These are phyloP conservation scores for Balakata baccata DNA, from an alignment of 345 rosid species.

Conservation along the genomic window DNA sequence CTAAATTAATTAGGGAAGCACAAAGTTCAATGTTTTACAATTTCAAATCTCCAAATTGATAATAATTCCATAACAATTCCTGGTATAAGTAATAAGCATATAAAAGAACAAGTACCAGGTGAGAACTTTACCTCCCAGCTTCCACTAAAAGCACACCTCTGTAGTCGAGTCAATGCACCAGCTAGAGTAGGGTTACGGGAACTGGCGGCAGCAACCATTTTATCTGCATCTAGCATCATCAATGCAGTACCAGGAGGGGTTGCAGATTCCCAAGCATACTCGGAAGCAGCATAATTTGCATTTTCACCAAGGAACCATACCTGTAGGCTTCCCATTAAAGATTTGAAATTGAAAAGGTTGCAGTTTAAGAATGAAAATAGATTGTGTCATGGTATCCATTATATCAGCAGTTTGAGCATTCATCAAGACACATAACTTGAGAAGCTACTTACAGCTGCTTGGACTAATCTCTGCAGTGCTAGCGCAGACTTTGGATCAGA, in stretches of 20 bases:
- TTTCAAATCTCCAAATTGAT: too few relatives aligned
- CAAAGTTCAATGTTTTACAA: too few relatives aligned
- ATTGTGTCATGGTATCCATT: not conserved
- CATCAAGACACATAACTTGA: conserved; percentile 2
- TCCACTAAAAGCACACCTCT: conserved; percentile 98
- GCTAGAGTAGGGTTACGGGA: conserved; percentile 98
- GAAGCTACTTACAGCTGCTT: conserved; percentile 83
- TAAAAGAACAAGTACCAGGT: conserved; percentile 18
- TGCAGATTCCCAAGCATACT: conserved; percentile 99
- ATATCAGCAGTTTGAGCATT: not conserved
- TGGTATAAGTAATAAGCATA: not conserved
- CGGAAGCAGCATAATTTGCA: conserved; percentile 99
- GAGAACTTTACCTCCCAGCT: conserved; percentile 93
- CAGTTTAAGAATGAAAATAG: not conserved
- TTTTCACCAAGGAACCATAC: conserved; percentile 99
- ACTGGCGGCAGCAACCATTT: conserved; percentile 99
- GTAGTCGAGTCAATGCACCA: conserved; percentile 96
- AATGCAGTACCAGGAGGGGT: conserved; percentile 99
- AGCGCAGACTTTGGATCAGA: conserved; percentile 98
- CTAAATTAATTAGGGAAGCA: too few relatives aligned
- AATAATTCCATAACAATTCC: too few relatives aligned
- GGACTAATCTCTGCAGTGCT: conserved; percentile 94
- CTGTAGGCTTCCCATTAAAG: conserved; percentile 32
- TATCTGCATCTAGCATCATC: conserved; percentile 99
- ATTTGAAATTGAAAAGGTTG: not conserved